Percentiles rank a stretch among this genome's conserved stretches.
Conservation (phyloP, 1,284 basidiomycete species). For the Marasmius fiardii region DNA sequence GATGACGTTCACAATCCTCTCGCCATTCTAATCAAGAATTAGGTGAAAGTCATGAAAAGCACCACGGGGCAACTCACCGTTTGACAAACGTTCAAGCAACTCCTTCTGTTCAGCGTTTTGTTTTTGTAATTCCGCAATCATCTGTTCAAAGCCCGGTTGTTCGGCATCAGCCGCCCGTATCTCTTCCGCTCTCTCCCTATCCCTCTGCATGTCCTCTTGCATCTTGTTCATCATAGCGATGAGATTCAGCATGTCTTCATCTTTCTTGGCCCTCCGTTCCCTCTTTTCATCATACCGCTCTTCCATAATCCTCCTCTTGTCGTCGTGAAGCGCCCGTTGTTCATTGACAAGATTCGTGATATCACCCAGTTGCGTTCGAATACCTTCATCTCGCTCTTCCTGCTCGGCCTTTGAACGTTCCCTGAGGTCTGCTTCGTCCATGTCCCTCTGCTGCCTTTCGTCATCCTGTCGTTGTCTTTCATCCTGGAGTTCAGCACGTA, state of each 20-base stretch:
- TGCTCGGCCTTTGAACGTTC: slow-evolving; percentile 55
- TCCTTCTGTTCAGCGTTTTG: slow-evolving; percentile 54
- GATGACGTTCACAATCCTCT: slow-evolving; percentile 56
- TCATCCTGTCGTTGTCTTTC: slow-evolving; percentile 41
- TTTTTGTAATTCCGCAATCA: slow-evolving; percentile 48
- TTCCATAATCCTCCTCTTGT: slow-evolving; percentile 55
- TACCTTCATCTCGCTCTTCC: slow-evolving; percentile 53
- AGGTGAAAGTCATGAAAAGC: not conserved
- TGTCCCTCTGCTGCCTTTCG: slow-evolving; percentile 52
- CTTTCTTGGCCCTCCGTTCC: slow-evolving; percentile 50
- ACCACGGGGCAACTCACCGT: slow-evolving; percentile 36
- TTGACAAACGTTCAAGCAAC: slow-evolving; percentile 46
- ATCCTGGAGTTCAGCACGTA: slow-evolving; percentile 48
- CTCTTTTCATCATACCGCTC: slow-evolving; percentile 57
- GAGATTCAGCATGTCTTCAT: slow-evolving; percentile 48
- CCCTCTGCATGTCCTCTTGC: slow-evolving; percentile 47
- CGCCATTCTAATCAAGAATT: slow-evolving; percentile 47
- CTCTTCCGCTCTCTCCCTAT: slow-evolving; percentile 47
- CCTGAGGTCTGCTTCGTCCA: slow-evolving; percentile 57
- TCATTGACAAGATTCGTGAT: slow-evolving; percentile 67
- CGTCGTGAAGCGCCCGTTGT: slow-evolving; percentile 51
- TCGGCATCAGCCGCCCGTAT: slow-evolving; percentile 42
- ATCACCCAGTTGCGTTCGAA: slow-evolving; percentile 59
- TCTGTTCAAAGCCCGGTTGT: slow-evolving; percentile 47
- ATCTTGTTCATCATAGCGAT: slow-evolving; percentile 56